A percentile compares a stretch with the other conserved stretches of the same genome.
Evolutionary conservation across 495 filamentous ascomycete genomes (phyloP).

Genomic region (Podospora pseudoanserina): DNA sequence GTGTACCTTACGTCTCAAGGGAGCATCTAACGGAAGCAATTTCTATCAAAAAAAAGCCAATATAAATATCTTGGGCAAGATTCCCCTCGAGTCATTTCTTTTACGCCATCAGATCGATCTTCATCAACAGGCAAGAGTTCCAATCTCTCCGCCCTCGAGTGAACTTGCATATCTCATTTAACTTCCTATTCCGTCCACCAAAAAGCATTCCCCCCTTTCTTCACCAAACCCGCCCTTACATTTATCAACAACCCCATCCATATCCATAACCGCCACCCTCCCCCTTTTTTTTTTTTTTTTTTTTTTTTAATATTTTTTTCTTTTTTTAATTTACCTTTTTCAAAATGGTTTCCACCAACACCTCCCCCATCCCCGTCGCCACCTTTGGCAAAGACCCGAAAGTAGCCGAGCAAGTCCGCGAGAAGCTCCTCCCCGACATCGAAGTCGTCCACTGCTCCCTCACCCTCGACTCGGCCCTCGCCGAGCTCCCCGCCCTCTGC

Average conservation of each 20-base stretch:
- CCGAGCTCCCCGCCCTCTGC: slow-evolving; percentile 33
- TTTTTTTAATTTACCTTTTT: background rate
- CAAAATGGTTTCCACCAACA: slow-evolving; percentile 4
- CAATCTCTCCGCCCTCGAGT: background rate
- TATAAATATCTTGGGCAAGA: background rate
- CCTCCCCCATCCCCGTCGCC: slow-evolving; percentile 28
- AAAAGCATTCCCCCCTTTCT: background rate
- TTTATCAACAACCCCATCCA: background rate
- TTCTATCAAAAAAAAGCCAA: background rate
- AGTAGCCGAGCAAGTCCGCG: slow-evolving; percentile 27
- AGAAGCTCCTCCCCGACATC: slow-evolving; percentile 31
- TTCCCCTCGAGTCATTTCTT: background rate
- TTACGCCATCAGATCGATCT: background rate
- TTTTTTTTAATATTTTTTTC: background rate
- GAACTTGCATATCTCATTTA: background rate
- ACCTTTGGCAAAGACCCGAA: slow-evolving; percentile 31
- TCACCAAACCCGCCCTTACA: background rate
- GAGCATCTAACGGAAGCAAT: background rate
- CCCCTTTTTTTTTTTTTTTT: background rate
- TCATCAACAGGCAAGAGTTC: background rate
- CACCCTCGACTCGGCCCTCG: slow-evolving; percentile 21
- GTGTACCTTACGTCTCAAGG: background rate
- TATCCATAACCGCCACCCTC: background rate
- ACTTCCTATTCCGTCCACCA: background rate
- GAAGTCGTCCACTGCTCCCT: slow-evolving; percentile 35